Evolutionary conservation across 2,329 filamentous ascomycete species (phyloP).

Genomic region (Fusarium mundagurra): DNA sequence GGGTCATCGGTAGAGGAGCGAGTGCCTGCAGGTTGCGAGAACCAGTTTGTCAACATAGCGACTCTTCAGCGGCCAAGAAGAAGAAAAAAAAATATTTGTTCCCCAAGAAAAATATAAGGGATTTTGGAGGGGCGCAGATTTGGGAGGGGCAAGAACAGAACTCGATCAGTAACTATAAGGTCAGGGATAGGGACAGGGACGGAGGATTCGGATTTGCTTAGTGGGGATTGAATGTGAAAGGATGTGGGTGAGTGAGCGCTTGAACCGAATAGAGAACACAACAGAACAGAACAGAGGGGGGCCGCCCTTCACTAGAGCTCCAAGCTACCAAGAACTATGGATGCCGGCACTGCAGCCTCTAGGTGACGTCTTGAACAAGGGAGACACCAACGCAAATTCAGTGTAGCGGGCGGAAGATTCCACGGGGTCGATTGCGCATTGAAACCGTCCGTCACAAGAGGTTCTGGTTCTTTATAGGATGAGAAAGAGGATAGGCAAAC

Average conservation of each 20-base stretch:
- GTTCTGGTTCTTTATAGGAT: background rate
- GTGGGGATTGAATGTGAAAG: constrained; percentile 28
- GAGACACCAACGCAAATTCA: constrained; percentile 1
- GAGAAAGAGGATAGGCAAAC: constrained; percentile 25
- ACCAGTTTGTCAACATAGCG: constrained; percentile 57
- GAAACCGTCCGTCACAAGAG: background rate
- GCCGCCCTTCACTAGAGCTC: constrained; percentile 27
- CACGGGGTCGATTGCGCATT: constrained; percentile 1
- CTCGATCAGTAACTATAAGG: constrained; percentile 18
- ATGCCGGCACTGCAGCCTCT: background rate
- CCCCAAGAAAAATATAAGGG: background rate
- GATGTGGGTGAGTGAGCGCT: constrained; percentile 37
- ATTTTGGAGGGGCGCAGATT: constrained; percentile 31
- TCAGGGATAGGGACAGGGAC: constrained; percentile 5
- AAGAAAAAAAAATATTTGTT: background rate
- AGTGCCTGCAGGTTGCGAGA: constrained; percentile 54
- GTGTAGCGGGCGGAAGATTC: background rate
- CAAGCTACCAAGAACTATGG: constrained; percentile 11
- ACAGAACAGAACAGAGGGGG: constrained; percentile 13
- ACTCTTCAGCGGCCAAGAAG: constrained; percentile 10
- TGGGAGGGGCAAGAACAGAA: constrained; percentile 22
- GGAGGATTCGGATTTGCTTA: constrained; percentile 37
- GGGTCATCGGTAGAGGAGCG: constrained; percentile 68
- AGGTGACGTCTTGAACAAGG: constrained; percentile 17
- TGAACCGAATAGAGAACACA: constrained; percentile 23